Conservation (phyloP, 2,329 filamentous ascomycete genomes). For the Aspergillus phoenicis region DNA sequence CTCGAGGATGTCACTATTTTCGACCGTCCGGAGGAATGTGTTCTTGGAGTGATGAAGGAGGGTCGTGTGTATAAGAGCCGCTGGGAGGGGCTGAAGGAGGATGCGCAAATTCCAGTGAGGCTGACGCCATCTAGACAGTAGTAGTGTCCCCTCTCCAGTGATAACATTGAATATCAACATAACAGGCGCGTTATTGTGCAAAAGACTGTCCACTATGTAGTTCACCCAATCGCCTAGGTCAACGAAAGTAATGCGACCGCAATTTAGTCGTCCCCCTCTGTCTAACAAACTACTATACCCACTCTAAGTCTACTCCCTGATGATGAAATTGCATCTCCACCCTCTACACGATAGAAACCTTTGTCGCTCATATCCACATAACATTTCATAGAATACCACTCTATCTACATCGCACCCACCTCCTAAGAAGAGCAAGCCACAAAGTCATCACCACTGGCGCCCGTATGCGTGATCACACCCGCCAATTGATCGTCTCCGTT, state of each 20-base stretch:
- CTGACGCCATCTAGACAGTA: background rate
- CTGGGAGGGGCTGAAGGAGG: conserved; percentile 5
- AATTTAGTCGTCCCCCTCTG: no score
- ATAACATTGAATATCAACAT: no score
- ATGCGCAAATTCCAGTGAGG: conserved; percentile 5
- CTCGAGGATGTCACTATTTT: conserved; percentile 58
- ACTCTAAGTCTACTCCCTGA: no score
- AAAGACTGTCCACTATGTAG: no score
- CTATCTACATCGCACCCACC: background rate
- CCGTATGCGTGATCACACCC: conserved; percentile 70
- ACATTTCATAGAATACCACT: background rate
- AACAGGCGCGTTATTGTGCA: no score
- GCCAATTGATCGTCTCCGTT: conserved; percentile 59
- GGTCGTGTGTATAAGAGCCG: conserved; percentile 45
- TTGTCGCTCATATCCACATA: background rate
- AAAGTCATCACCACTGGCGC: conserved; percentile 68
- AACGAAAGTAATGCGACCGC: no score
- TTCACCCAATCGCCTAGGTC: no score
- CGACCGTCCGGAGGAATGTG: conserved; percentile 49
- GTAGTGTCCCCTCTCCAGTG: no score
- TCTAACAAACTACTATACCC: no score
- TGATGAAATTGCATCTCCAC: no score
- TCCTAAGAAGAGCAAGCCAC: conserved; percentile 55
- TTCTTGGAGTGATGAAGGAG: conserved; percentile 59
- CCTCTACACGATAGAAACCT: no score